These are phyloP conservation scores for Vitis riparia DNA, from an alignment of 164 flowering plant genomes.

Conservation along the genomic window DNA sequence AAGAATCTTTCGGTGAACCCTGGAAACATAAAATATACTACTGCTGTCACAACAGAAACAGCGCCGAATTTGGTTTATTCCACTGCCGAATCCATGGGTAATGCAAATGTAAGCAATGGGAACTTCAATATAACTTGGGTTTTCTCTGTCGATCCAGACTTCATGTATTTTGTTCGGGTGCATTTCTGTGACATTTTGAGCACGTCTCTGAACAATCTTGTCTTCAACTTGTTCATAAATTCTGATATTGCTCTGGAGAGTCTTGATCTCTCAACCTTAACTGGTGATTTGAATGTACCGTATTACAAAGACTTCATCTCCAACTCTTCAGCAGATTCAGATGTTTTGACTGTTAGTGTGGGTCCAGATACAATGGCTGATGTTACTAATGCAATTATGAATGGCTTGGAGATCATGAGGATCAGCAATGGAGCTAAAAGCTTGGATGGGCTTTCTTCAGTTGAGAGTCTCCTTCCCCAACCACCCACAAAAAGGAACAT, in stretches of 20 bases:
- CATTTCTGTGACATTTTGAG: slow-evolving; percentile 92
- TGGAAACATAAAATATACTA: slow-evolving; percentile 37
- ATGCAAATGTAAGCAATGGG: slow-evolving; percentile 43
- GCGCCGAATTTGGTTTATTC: slow-evolving; percentile 91
- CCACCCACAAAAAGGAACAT: slow-evolving; percentile 37
- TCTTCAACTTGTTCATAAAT: slow-evolving; percentile 73
- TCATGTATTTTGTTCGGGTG: slow-evolving; percentile 64
- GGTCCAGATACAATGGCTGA: slow-evolving; percentile 74
- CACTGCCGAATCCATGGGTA: slow-evolving; percentile 71
- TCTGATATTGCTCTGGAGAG: slow-evolving; percentile 44
- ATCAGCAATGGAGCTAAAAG: slow-evolving; percentile 75
- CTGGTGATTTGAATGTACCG: slow-evolving; percentile 51
- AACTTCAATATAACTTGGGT: slow-evolving; percentile 95
- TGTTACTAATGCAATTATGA: slow-evolving; percentile 54
- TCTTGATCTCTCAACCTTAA: slow-evolving; percentile 62
- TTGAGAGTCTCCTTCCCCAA: slow-evolving; percentile 42
- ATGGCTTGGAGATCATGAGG: slow-evolving; percentile 90
- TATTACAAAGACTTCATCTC: slow-evolving; percentile 70
- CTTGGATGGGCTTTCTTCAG: slow-evolving; percentile 62
- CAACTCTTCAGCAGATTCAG: slow-evolving; percentile 43
- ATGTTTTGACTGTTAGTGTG: slow-evolving; percentile 62
- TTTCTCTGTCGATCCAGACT: slow-evolving; percentile 64
- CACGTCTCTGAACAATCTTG: slow-evolving; percentile 46
- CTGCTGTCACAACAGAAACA: slow-evolving; percentile 45
- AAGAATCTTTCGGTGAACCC: slow-evolving; percentile 45